Evolutionary conservation across 495 filamentous ascomycete genomes (phyloP).

Genomic region (Corynascus novoguineensis): DNA sequence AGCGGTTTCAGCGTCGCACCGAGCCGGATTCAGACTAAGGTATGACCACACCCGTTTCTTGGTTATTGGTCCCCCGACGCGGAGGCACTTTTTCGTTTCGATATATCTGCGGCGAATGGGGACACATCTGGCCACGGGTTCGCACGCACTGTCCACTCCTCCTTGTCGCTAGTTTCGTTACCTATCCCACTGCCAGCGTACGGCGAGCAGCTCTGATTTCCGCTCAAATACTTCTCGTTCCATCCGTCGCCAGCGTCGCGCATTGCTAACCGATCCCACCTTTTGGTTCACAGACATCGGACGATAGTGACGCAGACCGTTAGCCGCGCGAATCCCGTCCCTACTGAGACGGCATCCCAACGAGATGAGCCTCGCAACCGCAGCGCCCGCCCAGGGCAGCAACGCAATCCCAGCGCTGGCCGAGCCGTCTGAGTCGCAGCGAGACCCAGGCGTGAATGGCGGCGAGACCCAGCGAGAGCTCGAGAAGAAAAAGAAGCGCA

Average conservation of each 20-base stretch:
- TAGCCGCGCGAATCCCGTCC: no score
- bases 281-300: not conserved
- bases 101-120: conserved; percentile 29
- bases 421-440: conserved; percentile 29
- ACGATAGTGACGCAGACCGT: not conserved
- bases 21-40: conserved; percentile 15
- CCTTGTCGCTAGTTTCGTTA: conserved; percentile 19
- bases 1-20: conserved; percentile 13
- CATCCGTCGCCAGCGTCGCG: not conserved
- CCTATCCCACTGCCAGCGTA: conserved; percentile 22
- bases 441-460: conserved; percentile 22
- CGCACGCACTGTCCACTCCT: conserved; percentile 13
- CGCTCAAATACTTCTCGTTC: not conserved
- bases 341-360: no score
- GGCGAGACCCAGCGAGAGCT: conserved; percentile 32
- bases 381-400: conserved; percentile 18
- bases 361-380: conserved; percentile 27
- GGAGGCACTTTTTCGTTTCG: conserved; percentile 20
- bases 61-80: conserved; percentile 16
- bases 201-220: conserved; percentile 22
- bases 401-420: conserved; percentile 26
- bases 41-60: conserved; percentile 16
- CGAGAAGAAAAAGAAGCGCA: conserved; percentile 47
- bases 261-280: conserved; percentile 1
- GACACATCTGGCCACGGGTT: conserved; percentile 19